phyloP scores from a whole-genome alignment of 306 rosid species.

The Macrotyloma uniflorum region DNA sequence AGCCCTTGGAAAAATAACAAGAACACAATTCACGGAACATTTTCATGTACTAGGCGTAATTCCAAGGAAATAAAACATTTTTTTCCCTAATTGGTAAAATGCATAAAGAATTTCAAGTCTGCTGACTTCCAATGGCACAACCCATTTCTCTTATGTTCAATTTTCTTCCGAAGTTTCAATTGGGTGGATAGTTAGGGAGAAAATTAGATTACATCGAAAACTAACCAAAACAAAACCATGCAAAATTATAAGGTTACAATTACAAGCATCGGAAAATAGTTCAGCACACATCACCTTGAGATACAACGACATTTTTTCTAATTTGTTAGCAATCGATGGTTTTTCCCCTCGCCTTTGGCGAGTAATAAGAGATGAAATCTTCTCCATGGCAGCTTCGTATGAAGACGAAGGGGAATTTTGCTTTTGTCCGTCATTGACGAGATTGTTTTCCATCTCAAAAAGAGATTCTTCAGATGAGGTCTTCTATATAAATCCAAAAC shows the following conservation, averaged over 20 bases:
- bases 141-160: neutral
- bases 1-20: conserved; percentile 12
- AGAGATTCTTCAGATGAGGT: conserved; percentile 45
- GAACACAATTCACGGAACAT: conserved; percentile 14
- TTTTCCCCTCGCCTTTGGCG: conserved; percentile 59
- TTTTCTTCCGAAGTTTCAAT: neutral
- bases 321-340: conserved; percentile 45
- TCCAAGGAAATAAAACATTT: conserved; percentile 11
- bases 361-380: conserved; percentile 78
- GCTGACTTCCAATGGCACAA: conserved; percentile 6
- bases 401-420: conserved; percentile 44
- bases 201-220: conserved; percentile 1
- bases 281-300: conserved; percentile 53
- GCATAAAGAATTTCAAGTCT: neutral
- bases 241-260: neutral
- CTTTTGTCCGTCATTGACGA: conserved; percentile 36
- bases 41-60: conserved; percentile 25
- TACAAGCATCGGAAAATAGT: conserved; percentile 4
- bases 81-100: conserved; percentile 19
- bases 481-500: conserved; percentile 42
- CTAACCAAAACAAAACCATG: neutral
- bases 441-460: conserved; percentile 41
- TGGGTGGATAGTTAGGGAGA: neutral
- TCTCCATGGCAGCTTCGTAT: conserved; percentile 69
- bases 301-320: conserved; percentile 59